Conservation (phyloP, 495 filamentous ascomycete species). For the Geoglossum glabrum region DNA sequence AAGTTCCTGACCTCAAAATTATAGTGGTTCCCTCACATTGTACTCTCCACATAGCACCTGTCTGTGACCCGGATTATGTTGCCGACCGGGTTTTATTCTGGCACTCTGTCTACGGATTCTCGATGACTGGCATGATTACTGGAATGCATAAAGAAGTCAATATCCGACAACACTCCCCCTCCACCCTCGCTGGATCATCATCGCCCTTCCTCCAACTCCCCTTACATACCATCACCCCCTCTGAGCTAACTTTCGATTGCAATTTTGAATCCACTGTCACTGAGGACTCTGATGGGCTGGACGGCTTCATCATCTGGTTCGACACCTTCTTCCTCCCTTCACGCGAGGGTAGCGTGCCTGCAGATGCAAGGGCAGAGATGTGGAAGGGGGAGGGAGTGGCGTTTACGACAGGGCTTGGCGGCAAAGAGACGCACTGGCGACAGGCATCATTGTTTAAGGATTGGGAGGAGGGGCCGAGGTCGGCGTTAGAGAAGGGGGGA, state of each 20-base stretch:
- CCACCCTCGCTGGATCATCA: constrained; percentile 26
- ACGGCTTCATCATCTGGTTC: constrained; percentile 44
- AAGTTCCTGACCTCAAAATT: background rate
- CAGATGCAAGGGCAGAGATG: background rate
- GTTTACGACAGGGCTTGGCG: constrained; percentile 34
- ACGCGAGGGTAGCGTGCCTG: background rate
- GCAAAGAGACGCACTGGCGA: constrained; percentile 32
- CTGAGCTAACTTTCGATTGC: constrained; percentile 10
- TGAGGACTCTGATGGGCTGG: constrained; percentile 27
- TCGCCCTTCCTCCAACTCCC: constrained; percentile 33
- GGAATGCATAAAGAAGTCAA: constrained; percentile 40
- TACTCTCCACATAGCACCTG: constrained; percentile 66
- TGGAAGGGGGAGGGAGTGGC: constrained; percentile 15
- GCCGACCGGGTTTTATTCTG: constrained; percentile 44
- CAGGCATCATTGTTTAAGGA: constrained; percentile 29
- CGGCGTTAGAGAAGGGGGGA: constrained; percentile 28
- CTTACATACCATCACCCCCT: constrained; percentile 30
- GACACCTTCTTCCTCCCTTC: constrained; percentile 42
- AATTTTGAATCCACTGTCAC: constrained; percentile 30
- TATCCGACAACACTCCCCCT: constrained; percentile 26
- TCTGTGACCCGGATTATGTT: constrained; percentile 68
- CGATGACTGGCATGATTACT: constrained; percentile 30
- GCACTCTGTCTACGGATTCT: constrained; percentile 39
- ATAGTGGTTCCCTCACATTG: constrained; percentile 69
- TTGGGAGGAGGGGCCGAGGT: constrained; percentile 15